These are phyloP conservation scores for Macrocybe sp. DNA, from an alignment of 1,284 basidiomycete species.

Conservation along the genomic window DNA sequence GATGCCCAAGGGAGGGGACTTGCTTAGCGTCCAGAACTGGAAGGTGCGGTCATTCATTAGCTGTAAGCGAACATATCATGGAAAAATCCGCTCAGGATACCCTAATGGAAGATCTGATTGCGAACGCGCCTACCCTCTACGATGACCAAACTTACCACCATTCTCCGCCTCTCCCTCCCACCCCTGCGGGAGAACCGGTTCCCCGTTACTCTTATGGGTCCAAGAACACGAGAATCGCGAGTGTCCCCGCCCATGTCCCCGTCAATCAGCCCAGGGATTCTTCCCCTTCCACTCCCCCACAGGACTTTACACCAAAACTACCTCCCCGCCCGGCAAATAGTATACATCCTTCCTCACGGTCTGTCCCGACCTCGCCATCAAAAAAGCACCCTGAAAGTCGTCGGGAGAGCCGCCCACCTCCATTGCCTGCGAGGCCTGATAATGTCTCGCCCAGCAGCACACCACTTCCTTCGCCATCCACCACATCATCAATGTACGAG, in stretches of 20 bases:
- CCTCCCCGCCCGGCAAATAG: slow-evolving; percentile 65
- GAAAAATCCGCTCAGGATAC: slow-evolving; percentile 54
- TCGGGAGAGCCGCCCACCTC: slow-evolving; percentile 13
- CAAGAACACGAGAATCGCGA: slow-evolving; percentile 56
- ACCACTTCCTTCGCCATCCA: slow-evolving; percentile 17
- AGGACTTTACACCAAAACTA: slow-evolving; percentile 70
- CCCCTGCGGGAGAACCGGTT: slow-evolving; percentile 54
- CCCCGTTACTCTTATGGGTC: slow-evolving; percentile 61
- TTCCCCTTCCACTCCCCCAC: slow-evolving; percentile 22
- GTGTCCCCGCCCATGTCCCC: slow-evolving; percentile 28
- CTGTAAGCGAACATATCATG: slow-evolving; percentile 6
- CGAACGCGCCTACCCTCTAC: slow-evolving; percentile 57
- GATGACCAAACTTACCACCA: slow-evolving; percentile 38
- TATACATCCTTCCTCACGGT: slow-evolving; percentile 69
- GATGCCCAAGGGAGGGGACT: slow-evolving; percentile 67
- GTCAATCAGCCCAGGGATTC: slow-evolving; percentile 19
- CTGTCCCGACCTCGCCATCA: slow-evolving; percentile 36
- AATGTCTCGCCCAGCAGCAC: background rate
- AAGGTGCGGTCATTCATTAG: slow-evolving; percentile 48
- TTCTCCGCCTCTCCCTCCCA: slow-evolving; percentile 65
- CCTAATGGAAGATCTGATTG: slow-evolving; percentile 85
- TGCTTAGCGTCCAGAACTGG: slow-evolving; percentile 63
- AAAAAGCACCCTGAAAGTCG: slow-evolving; percentile 21
- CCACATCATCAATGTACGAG: slow-evolving; percentile 19
- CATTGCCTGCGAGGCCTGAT: slow-evolving; percentile 18